Evolutionary conservation across 108 stramenopile species (phyloP).

Genomic region (Cyclotella kingstonii): DNA sequence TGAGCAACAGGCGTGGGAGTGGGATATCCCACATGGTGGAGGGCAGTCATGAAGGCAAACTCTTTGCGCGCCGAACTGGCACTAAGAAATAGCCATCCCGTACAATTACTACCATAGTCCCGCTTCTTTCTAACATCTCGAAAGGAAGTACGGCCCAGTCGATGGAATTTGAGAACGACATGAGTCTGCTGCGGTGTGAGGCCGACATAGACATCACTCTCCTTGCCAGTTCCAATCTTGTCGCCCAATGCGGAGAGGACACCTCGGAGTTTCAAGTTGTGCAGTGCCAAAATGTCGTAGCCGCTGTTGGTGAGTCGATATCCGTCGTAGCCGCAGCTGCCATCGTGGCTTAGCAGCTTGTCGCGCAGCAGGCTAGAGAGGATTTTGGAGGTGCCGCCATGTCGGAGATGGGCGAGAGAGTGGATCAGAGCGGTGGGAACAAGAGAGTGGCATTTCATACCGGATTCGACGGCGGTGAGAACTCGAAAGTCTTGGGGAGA

Average conservation of each 20-base stretch:
- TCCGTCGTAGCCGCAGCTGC: conserved; percentile 90
- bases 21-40: conserved; percentile 92
- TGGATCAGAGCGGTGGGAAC: conserved; percentile 90
- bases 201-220: conserved; percentile 84
- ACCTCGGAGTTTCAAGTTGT: conserved; percentile 76
- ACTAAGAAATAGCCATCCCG: conserved; percentile 96
- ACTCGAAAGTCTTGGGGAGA: conserved; percentile 88
- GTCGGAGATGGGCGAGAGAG: conserved; percentile 89
- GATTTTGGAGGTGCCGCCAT: conserved; percentile 93
- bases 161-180: conserved; percentile 96
- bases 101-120: too few relatives aligned
- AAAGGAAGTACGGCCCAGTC: conserved; percentile 96
- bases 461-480: conserved; percentile 95
- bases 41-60: conserved; percentile 96
- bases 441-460: conserved; percentile 92
- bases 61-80: conserved; percentile 93
- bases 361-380: conserved; percentile 83
- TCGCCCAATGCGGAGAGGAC: conserved; percentile 89
- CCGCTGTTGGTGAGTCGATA: conserved; percentile 95
- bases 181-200: conserved; percentile 73
- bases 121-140: conserved; percentile 96
- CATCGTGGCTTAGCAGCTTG: conserved; percentile 94
- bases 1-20: conserved; percentile 92
- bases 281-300: conserved; percentile 96
- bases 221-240: conserved; percentile 98